Conservation (phyloP, 2,329 filamentous ascomycete species). For the Neoarthrinium moseri region DNA sequence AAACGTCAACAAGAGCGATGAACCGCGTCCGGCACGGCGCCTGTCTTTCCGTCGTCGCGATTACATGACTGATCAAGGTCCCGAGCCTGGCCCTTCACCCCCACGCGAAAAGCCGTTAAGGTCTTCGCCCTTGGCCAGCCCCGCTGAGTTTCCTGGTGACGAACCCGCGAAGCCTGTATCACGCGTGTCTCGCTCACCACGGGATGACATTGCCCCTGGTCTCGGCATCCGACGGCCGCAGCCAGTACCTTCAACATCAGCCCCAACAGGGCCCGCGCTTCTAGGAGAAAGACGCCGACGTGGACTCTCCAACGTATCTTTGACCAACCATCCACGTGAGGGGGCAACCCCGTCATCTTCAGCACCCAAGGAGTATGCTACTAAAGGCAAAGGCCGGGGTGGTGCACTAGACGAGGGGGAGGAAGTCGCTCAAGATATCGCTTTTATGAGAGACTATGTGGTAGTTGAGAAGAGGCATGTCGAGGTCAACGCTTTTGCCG, state of each 20-base stretch:
- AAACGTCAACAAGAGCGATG: conserved; percentile 29
- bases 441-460: conserved; percentile 91
- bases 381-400: conserved; percentile 30
- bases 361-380: conserved; percentile 32
- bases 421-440: conserved; percentile 79
- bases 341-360: conserved; percentile 33
- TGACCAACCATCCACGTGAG: conserved; percentile 29
- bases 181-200: conserved; percentile 37
- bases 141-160: conserved; percentile 33
- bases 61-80: conserved; percentile 37
- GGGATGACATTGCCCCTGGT: conserved; percentile 46
- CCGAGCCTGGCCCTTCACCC: conserved; percentile 33
- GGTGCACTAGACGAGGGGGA: conserved; percentile 55
- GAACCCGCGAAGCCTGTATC: conserved; percentile 24
- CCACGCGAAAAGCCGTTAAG: conserved; percentile 40
- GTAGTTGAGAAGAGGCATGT: conserved; percentile 93
- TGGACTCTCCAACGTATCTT: conserved; percentile 38
- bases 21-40: conserved; percentile 27
- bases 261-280: conserved; percentile 39
- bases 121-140: conserved; percentile 43
- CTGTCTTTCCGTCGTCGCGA: conserved; percentile 38
- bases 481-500: conserved; percentile 94
- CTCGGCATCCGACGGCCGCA: conserved; percentile 51
- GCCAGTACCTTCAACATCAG: conserved; percentile 46
- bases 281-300: conserved; percentile 35